Evolutionary conservation across 1,284 basidiomycete genomes (phyloP).

Genomic region (Binderoboletus segoi): DNA sequence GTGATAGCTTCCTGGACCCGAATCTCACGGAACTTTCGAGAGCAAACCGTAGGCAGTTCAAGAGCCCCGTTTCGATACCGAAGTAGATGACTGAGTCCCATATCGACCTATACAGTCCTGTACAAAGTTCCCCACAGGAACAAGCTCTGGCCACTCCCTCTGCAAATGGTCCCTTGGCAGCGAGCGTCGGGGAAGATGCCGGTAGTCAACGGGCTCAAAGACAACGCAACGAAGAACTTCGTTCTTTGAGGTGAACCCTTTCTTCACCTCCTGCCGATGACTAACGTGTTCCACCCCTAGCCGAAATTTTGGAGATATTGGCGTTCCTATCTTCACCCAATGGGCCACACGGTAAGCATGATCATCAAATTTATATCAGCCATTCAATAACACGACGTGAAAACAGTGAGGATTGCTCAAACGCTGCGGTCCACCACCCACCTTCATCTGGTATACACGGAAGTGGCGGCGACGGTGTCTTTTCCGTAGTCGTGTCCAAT

Average conservation of each 20-base stretch:
- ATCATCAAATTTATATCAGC: background rate
- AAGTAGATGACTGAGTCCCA: no score
- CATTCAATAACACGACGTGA: background rate
- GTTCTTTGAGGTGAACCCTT: slow-evolving; percentile 5
- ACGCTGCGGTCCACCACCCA: slow-evolving; percentile 20
- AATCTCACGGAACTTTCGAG: no score
- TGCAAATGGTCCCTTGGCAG: no score
- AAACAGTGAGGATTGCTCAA: slow-evolving; percentile 14
- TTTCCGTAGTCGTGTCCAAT: slow-evolving; percentile 23
- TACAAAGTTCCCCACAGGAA: no score
- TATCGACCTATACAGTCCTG: no score
- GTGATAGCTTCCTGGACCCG: no score
- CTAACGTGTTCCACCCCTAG: background rate
- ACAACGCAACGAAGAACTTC: background rate
- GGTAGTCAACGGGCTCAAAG: no score
- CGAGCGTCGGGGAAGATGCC: no score
- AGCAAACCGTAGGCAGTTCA: no score
- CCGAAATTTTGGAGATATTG: slow-evolving; percentile 9
- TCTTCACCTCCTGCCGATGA: background rate
- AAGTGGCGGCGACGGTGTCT: slow-evolving; percentile 4
- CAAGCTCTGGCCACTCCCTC: no score
- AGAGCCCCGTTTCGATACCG: no score
- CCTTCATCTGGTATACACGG: slow-evolving; percentile 21
- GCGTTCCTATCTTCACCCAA: slow-evolving; percentile 13
- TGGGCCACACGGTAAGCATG: slow-evolving; percentile 18